Evolutionary conservation across 148 eudicot genomes (phyloP).

Genomic region (Diospyros kaki): DNA sequence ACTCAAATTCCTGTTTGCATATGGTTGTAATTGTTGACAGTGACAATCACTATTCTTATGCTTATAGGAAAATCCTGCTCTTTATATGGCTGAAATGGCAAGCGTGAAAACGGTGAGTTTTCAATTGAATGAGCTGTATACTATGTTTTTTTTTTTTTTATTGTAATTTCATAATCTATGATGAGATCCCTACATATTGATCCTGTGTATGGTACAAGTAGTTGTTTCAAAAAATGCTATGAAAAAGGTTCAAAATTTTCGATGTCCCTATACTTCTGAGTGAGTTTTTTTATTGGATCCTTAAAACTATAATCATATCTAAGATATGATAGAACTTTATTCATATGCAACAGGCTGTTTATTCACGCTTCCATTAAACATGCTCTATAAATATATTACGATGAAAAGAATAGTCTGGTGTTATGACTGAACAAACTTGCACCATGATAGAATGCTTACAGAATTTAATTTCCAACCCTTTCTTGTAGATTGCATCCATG

Average conservation of each 20-base stretch:
- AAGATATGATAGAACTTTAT: neutral
- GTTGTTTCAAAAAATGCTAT: neutral
- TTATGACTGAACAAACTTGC: no score
- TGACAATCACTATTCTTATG: neutral
- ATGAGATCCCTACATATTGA: neutral
- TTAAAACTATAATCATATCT: neutral
- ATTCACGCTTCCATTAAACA: no score
- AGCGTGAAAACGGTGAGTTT: constrained; percentile 55
- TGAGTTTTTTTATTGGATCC: neutral
- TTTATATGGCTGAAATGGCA: constrained; percentile 80
- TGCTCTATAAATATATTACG: no score
- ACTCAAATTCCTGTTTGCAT: no score
- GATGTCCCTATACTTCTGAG: neutral
- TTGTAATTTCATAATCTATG: neutral
- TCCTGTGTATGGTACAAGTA: neutral
- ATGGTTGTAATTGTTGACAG: no score
- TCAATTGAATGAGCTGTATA: neutral
- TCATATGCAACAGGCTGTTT: no score
- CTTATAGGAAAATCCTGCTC: constrained; percentile 75
- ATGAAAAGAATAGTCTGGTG: no score
- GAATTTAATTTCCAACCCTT: no score
- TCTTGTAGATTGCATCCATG: no score
- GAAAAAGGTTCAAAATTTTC: neutral
- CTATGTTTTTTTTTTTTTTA: no score
- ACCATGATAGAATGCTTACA: no score